Evolutionary conservation across 2,329 filamentous ascomycete genomes (phyloP).

Genomic region (Scytalidium sp.): DNA sequence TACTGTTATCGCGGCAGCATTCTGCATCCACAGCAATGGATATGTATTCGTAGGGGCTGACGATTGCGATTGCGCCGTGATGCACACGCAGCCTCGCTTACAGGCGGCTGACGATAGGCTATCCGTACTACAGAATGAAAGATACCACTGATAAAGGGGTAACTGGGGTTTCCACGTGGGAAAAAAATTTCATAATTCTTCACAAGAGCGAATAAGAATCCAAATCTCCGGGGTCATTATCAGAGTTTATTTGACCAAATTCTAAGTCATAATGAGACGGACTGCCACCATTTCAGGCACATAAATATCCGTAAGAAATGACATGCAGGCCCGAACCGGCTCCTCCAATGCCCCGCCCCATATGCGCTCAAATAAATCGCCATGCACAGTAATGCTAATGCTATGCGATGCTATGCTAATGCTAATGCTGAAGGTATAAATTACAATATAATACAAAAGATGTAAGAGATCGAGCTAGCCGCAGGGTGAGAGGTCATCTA

Average conservation of each 20-base stretch:
- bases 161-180: too few species aligned
- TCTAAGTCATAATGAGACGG: neutral
- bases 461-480: neutral
- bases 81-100: neutral
- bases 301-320: neutral
- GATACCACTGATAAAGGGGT: neutral
- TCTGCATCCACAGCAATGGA: constrained; percentile 14
- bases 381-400: constrained; percentile 9
- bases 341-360: neutral
- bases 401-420: constrained; percentile 9
- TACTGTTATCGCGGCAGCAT: constrained; percentile 39
- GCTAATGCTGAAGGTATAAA: neutral
- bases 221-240: neutral
- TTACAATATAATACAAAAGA: neutral
- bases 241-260: neutral
- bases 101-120: neutral
- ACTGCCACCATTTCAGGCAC: neutral
- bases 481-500: neutral
- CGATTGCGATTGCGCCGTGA: too few species aligned
- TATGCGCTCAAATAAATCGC: neutral
- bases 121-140: too few species aligned
- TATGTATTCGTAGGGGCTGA: neutral
- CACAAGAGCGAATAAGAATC: too few species aligned
- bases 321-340: neutral
- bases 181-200: too few species aligned